Evolutionary conservation across 371 early-diverging fungal genomes (phyloP), one percentile per base, ranked within the genome.

Genomic region (Paraphysoderma sedebokerense): DNA sequence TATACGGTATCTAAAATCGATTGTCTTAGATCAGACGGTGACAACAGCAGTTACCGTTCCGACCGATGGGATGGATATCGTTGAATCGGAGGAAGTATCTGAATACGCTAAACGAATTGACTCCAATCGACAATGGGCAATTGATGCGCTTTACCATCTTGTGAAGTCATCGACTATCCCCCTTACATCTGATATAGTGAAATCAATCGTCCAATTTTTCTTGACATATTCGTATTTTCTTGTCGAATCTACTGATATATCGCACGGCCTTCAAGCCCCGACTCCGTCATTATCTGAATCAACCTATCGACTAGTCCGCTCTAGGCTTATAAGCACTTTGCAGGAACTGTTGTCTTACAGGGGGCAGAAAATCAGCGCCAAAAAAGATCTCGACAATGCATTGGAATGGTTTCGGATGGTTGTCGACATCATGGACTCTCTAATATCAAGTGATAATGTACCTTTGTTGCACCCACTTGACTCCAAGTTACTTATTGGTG

Each of bases 141-240:
- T 87, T 5, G 79, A 83, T 42, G 87, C 87, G 58, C 72, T 92
- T 75, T 62, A 75, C 31, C 61, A 70, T 20, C 60, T 92, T 36
- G 63, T 86, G 48, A 70, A 74, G 28, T 81, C 79, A 48, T 59
- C 67, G 30, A 72, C 75, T 53, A 62, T 87, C 38, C 79, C 85
- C 30, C 82, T 79, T 35, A 68, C 76, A 33, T 81, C 84, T 55
- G 66, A 60, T 12, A 79, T 84, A 77, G 58, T 85, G 20, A 49
- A 59, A 38, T 56, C 56, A 1, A 67, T 86, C 26, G 63, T 79
- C 36, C 63, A 70, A 32, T 84, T 87, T 57, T 54, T 81, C 26
- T 62, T 76, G 29, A 66, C 76, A 19, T 70, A 83, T 48, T 77
- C 79, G n/a, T 79, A 87, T 52, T 85, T 82, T 53, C 59, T 68